Evolutionary conservation across 1,284 basidiomycete genomes (phyloP), one percentile per base, ranked within the genome.

Genomic region (Blastosporella zonata): DNA sequence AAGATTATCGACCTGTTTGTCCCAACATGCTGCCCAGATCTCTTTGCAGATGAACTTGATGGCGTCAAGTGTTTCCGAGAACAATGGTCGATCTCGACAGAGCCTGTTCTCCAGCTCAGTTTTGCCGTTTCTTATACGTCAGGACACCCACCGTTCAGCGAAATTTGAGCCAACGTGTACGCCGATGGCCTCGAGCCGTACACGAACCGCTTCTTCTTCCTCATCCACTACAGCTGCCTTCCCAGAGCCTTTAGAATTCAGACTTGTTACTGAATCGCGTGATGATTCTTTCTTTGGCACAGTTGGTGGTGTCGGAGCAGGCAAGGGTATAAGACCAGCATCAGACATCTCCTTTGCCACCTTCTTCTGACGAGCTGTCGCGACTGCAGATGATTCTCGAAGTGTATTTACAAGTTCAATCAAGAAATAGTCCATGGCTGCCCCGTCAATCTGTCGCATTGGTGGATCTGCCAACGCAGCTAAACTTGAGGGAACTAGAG

Each of bases 41-140:
- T 97, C 94, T 64, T 97, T 97, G 73, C 94, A 97, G 53, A 97
- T 78, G 62, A 97, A 97, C 67, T 97, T 97, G 70, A 97, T 86
- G 12, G 83, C 84, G 58, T 97, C 94, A 7, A 97, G 75, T 1
- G 93, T 90, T 58, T 94, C 87, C 0, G 80, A 68, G 56, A 96
- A 89, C 37, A 90, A 75, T 25, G 83, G 73, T 53, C 85, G 75
- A 50, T 92, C 86, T 23, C 85, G 79, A 59, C 84, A 87, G 51
- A 96, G 66, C 52, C 90, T 93, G 60, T 2, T 29, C 23, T 13
- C 28, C 18, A n/a, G 39, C 34, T 45, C 43, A 34, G 35, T 12
- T 27, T 1, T 6, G 13, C 12, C 2, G 13, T 27, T 6, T 17
- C 15, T 17, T 31, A 18, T 10, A 0, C 10, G 25, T 3, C 25